Percentiles rank a stretch among this genome's conserved stretches.
phyloP scores from a whole-genome alignment of 2,329 filamentous ascomycete genomes.

The Colletotrichum lupini region DNA sequence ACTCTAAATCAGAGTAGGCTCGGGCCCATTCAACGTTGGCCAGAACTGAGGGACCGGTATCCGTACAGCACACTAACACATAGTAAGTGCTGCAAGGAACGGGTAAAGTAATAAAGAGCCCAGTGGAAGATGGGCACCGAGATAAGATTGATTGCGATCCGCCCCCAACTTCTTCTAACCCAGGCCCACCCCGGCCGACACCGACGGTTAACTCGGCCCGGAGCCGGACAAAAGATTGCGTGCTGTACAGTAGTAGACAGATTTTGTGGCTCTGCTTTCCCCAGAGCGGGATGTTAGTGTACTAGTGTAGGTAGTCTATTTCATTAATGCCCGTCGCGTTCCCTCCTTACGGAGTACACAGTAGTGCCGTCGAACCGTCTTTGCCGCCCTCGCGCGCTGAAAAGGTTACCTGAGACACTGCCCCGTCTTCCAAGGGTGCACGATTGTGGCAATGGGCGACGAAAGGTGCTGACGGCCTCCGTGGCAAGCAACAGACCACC shows the following conservation, averaged over 20 bases:
- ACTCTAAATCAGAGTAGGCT: conserved; percentile 15
- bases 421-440: not conserved
- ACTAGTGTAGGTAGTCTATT: not conserved
- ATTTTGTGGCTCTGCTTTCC: not conserved
- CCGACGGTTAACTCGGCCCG: conserved; percentile 20
- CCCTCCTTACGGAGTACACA: too few species aligned
- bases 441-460: not conserved
- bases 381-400: too few species aligned
- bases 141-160: conserved; percentile 5
- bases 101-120: not conserved
- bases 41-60: not conserved
- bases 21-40: not conserved
- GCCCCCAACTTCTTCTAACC: conserved; percentile 5
- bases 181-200: conserved; percentile 3
- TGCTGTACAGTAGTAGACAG: not conserved
- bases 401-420: not conserved
- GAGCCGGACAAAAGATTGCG: conserved; percentile 2
- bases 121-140: not conserved
- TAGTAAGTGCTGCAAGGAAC: too few species aligned
- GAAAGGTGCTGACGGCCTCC: not conserved
- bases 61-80: not conserved
- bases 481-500: not conserved
- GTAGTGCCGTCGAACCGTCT: not conserved
- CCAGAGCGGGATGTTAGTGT: not conserved
- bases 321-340: not conserved